Conservation (phyloP, 179 eudicot species). For the Pouteria campechiana region DNA sequence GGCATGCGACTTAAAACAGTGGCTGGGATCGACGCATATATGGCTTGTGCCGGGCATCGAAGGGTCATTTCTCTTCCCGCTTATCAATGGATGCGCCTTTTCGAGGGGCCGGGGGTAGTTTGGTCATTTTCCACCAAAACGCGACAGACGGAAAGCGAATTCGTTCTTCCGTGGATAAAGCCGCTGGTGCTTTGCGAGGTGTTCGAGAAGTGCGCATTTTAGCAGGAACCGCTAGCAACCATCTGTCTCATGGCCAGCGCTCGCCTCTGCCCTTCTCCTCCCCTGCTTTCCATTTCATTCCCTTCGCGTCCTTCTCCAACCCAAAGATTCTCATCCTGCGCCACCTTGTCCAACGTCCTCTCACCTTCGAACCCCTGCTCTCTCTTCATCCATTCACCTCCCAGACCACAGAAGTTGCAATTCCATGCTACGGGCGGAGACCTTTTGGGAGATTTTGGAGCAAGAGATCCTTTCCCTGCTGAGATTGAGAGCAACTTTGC, state of each 20-base stretch:
- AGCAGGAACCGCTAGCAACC: background rate
- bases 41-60: too few species aligned
- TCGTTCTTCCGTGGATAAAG: too few species aligned
- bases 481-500: conserved; percentile 67
- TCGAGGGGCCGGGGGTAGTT: too few species aligned
- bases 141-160: too few species aligned
- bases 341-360: background rate
- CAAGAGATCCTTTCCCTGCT: conserved; percentile 82
- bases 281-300: background rate
- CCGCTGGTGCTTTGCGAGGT: too few species aligned
- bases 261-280: conserved; percentile 7
- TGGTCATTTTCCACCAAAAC: too few species aligned
- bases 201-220: too few species aligned
- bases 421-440: conserved; percentile 17
- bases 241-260: conserved; percentile 14
- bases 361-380: background rate
- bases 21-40: too few species aligned
- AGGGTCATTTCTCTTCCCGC: too few species aligned
- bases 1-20: too few species aligned
- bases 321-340: background rate
- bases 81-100: too few species aligned
- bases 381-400: background rate
- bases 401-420: background rate
- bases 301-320: conserved; percentile 3
- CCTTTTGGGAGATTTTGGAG: conserved; percentile 71